Evolutionary conservation across 2,329 filamentous ascomycete species (phyloP), one percentile per base, ranked within the genome.

Genomic region (Fusarium redolens): DNA sequence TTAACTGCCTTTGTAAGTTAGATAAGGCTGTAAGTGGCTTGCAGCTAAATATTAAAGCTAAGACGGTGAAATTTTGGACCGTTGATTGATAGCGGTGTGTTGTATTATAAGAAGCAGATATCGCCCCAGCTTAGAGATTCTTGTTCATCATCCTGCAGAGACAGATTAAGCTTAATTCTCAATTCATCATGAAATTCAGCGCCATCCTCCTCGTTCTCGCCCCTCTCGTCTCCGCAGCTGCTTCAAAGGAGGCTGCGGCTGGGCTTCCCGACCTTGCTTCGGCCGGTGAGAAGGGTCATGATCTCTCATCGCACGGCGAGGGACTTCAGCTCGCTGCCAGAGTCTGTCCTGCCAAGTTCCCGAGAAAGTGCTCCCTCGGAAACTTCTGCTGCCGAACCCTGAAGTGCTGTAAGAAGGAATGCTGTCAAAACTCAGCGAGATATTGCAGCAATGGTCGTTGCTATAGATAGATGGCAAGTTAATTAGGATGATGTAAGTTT

Each of bases 331-430:
- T 66, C 0, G 69, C 69, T 5, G 67, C 67, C 10, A 44, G 14
- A 3, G 57, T 65, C 20, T 71, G 69, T 30, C 69, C 69, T 20
- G 69, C 62, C 52, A 71, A 71, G 3, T 71, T 63, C 35, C 69
- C 69, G 1, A 51, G 69, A 44, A 62, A 71, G 18, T 68, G 68
- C 47, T 52, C 68, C 17, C 18, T 72, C 3, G 59, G 55, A 1
- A 58, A 59, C 25, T 69, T 72, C 18, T 72, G 69, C 47, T 72
- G 69, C 18, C 51, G 63, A 10, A 72, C 69, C 6, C 35, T 61
- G 4, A 72, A 72, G 51, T 72, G 69, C 50, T 72, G 69, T 12
- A 64, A 44, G 35, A 65, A 72, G 8, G 62, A 72, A 10, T 72
- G 69, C 6, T 72, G 69, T 20, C 52, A 68, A 28, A 72, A 72